phyloP scores from a whole-genome alignment of 202 grass and related monocot species.

The Saccharum hybrid region DNA sequence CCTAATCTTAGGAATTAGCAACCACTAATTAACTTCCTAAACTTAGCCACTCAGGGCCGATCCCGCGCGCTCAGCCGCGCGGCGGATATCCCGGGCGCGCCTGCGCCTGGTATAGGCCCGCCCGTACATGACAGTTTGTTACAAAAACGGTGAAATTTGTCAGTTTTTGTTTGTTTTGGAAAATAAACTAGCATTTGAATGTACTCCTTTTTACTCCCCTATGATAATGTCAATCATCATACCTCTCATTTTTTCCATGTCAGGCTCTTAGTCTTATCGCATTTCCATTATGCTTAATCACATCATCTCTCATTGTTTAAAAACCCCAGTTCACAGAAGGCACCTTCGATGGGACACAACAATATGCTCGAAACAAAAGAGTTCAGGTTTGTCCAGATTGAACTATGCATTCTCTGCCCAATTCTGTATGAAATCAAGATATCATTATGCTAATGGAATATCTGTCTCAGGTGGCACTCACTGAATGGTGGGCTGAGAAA shows the following conservation, averaged over 20 bases:
- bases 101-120: too few species aligned
- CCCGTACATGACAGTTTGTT: too few species aligned
- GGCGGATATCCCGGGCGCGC: too few species aligned
- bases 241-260: neutral
- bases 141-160: neutral
- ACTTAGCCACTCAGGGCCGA: too few species aligned
- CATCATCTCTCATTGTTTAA: constrained; percentile 15
- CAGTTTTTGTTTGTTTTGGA: neutral
- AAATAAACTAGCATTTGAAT: constrained; percentile 24
- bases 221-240: neutral
- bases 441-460: constrained; percentile 7
- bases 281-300: neutral
- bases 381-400: constrained; percentile 69
- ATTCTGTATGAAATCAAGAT: neutral
- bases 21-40: too few species aligned
- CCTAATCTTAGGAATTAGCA: too few species aligned
- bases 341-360: constrained; percentile 70
- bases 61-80: too few species aligned
- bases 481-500: constrained; percentile 85
- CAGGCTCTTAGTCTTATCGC: neutral
- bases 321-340: constrained; percentile 67
- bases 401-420: neutral
- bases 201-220: neutral
- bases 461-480: constrained; percentile 73
- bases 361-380: constrained; percentile 96